Base-by-base conservation (phyloP, 305 asterid species). In the Fraxinus albicans region DNA sequence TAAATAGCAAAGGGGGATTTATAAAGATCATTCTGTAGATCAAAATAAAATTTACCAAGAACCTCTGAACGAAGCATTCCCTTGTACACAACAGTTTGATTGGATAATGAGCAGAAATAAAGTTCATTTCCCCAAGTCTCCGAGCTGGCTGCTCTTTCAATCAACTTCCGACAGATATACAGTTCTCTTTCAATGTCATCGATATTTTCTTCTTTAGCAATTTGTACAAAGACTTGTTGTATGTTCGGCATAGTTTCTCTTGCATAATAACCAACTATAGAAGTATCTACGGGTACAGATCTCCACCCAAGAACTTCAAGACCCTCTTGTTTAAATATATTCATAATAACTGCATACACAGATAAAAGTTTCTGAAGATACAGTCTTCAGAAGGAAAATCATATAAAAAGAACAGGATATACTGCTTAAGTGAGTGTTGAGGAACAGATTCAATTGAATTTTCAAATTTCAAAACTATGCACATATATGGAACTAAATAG, bases 271-370 rank as follows among this genome's bases (percentile, higher is more conserved):
- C 98, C 99, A 80, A 96, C 99, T 85, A 95, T 87, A 58, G 97
- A 89, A 72, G 85, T 65, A 83, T 96, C 95, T 72, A 95, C 93
- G 15, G 98, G 99, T 77, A 96, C 99, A 31, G 93, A 80, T 87
- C 99, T 90, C 99, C 99, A 96, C 82, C 97, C 99, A 81, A 96
- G 95, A 86, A 96, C 98, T 89, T 95, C 89, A 87, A 96, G 98
- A 84, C 99, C 99, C 92, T 96, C 99, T 82, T 93, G 91, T 75
- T 96, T 84, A 83, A 96, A 95, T 85, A 90, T 90, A 82, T 85
- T 88, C 80, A 90, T 8, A 81, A 96, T 91, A 82, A 87, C 98
- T 96, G 92, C 93, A 92, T 72, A 85, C 84, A 75, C 23, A 83
- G 84, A 84, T 73, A 73, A 77, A 12, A 27, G 77, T 69, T 69